Percentiles rank a stretch among this genome's conserved stretches.
Conservation (phyloP, 257 asterid species). For the Mitragyna speciosa region DNA sequence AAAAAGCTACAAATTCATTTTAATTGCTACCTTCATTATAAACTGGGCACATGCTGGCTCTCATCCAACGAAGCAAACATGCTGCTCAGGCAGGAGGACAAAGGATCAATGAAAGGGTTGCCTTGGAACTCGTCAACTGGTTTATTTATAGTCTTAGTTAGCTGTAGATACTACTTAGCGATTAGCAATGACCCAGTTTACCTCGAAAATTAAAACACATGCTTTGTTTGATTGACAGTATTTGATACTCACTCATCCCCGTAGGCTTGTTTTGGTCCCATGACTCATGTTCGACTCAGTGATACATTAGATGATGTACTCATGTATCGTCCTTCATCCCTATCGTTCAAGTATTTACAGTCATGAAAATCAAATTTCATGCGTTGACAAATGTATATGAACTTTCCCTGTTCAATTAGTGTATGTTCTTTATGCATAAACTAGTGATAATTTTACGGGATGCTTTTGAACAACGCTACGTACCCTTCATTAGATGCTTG, state of each 20-base stretch:
- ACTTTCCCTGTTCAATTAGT: no score
- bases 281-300: no score
- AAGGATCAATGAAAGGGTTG: background rate
- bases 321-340: no score
- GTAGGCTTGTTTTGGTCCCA: no score
- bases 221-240: background rate
- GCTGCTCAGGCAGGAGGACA: background rate
- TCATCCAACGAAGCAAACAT: conserved; percentile 6
- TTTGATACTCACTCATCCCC: background rate
- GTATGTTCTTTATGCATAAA: no score
- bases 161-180: background rate
- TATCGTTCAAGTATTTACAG: no score
- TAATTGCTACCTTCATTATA: background rate
- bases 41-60: background rate
- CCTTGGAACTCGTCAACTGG: conserved; percentile 11
- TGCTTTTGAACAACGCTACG: no score
- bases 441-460: no score
- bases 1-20: background rate
- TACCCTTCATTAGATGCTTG: no score
- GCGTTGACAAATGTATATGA: no score
- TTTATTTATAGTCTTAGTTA: background rate
- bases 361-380: no score
- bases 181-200: background rate
- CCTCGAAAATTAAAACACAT: conserved; percentile 15
- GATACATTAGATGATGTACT: no score